Conservation (phyloP, 805 yeast genomes). For the Zygosaccharomyces lentus region DNA sequence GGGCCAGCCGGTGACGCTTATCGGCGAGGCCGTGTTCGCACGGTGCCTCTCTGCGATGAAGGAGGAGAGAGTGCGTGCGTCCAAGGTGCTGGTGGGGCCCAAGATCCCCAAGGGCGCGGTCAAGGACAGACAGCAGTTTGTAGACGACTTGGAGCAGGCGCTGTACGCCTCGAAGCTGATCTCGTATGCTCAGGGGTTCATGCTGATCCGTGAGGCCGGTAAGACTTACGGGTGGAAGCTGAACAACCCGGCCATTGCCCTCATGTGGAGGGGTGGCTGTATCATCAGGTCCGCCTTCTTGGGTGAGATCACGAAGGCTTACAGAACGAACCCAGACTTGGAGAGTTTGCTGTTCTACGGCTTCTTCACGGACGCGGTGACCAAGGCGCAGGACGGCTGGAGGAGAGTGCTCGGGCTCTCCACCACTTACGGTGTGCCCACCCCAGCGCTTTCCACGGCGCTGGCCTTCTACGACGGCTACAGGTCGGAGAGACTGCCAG, state of each 20-base stretch:
- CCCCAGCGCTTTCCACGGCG: constrained; percentile 97
- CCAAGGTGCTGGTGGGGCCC: constrained; percentile 79
- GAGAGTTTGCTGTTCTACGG: constrained; percentile 95
- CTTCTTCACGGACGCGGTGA: constrained; percentile 87
- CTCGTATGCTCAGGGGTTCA: constrained; percentile 99
- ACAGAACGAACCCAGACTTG: constrained; percentile 86
- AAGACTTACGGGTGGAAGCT: constrained; percentile 94
- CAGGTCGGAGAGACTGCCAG: constrained; percentile 94
- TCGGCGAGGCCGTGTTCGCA: constrained; percentile 97
- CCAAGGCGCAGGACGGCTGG: constrained; percentile 95
- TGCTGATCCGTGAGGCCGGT: constrained; percentile 98
- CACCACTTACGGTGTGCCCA: constrained; percentile 84
- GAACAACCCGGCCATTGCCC: constrained; percentile 96
- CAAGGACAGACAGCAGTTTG: constrained; percentile 75
- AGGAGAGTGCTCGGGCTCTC: constrained; percentile 80
- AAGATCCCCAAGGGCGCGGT: constrained; percentile 53
- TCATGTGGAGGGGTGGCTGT: constrained; percentile 99
- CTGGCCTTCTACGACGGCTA: constrained; percentile 97
- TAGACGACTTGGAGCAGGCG: constrained; percentile 96
- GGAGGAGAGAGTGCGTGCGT: constrained; percentile 84
- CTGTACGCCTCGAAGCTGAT: constrained; percentile 97
- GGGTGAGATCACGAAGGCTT: constrained; percentile 95
- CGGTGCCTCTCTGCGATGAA: constrained; percentile 94
- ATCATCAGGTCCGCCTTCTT: constrained; percentile 98
- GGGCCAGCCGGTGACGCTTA: constrained; percentile 97